phyloP scores from a whole-genome alignment of 345 rosid species.

The Salix purpurea region DNA sequence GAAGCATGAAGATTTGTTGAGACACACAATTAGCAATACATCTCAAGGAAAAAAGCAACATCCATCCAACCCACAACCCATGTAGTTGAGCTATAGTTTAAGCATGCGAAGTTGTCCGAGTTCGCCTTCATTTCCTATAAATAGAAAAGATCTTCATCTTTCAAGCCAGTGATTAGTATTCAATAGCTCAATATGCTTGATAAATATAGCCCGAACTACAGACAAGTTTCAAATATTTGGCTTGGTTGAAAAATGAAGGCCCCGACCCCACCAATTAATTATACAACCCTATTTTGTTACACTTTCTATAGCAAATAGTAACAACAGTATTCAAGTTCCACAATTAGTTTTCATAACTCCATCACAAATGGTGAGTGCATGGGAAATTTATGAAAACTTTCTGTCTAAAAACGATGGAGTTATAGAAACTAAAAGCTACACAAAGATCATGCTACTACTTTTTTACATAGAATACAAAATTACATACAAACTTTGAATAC shows the following conservation, averaged over 20 bases:
- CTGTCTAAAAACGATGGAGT: neutral
- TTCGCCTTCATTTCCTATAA: neutral
- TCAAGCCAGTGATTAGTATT: neutral
- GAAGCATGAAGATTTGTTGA: neutral
- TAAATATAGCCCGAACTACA: neutral
- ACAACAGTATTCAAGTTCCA: too few relatives aligned
- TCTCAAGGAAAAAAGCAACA: neutral
- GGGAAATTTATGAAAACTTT: neutral
- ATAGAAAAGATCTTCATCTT: neutral
- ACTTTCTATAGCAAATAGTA: too few relatives aligned
- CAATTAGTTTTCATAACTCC: too few relatives aligned
- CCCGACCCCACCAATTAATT: too few relatives aligned
- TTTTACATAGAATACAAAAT: neutral
- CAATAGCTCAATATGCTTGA: neutral
- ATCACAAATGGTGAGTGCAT: neutral
- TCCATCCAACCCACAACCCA: neutral
- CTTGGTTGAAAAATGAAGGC: too few relatives aligned
- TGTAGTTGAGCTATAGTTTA: neutral
- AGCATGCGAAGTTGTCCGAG: neutral
- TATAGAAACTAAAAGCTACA: neutral
- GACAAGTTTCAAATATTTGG: neutral
- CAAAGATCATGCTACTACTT: neutral
- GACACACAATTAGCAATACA: neutral
- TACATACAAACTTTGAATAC: neutral
- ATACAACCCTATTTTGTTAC: neutral